Percentiles rank a stretch among this genome's conserved stretches.
phyloP scores from a whole-genome alignment of 2,329 filamentous ascomycete species.

The Lithohypha guttulata region DNA sequence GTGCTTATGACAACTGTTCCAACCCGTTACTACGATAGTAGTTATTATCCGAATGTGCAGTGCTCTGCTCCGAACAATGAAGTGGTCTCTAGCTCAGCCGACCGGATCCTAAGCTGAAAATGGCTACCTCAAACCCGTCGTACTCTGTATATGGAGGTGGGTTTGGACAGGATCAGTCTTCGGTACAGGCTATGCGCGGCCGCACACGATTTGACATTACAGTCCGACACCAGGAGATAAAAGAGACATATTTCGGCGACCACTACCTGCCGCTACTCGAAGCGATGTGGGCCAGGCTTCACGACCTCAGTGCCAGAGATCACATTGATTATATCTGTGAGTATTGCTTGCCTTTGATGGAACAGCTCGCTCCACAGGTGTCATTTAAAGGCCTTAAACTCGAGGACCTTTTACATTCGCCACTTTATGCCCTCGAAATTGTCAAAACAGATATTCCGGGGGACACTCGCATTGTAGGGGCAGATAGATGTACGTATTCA shows the following conservation, averaged over 20 bases:
- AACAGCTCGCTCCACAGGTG: not conserved
- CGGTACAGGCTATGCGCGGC: conserved; percentile 1
- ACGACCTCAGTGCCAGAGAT: not conserved
- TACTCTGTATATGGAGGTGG: not conserved
- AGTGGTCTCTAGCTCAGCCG: no score
- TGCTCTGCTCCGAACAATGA: no score
- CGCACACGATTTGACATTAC: not conserved
- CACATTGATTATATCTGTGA: not conserved
- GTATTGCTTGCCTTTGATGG: not conserved
- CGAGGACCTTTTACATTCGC: conserved; percentile 1
- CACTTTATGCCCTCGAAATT: conserved; percentile 2
- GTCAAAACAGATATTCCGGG: not conserved
- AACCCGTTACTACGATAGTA: no score
- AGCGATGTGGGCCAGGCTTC: not conserved
- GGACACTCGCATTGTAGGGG: not conserved
- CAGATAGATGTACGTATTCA: not conserved
- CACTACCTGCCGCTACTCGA: not conserved
- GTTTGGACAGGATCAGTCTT: not conserved
- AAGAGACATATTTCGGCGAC: not conserved
- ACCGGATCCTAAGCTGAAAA: conserved; percentile 1
- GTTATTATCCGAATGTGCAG: no score
- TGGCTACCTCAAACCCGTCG: not conserved
- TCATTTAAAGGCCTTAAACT: not conserved
- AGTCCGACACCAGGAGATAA: not conserved
- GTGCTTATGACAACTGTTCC: no score